These are phyloP conservation scores for Beta vulgaris DNA, from an alignment of 148 eudicot species.

Conservation along the genomic window DNA sequence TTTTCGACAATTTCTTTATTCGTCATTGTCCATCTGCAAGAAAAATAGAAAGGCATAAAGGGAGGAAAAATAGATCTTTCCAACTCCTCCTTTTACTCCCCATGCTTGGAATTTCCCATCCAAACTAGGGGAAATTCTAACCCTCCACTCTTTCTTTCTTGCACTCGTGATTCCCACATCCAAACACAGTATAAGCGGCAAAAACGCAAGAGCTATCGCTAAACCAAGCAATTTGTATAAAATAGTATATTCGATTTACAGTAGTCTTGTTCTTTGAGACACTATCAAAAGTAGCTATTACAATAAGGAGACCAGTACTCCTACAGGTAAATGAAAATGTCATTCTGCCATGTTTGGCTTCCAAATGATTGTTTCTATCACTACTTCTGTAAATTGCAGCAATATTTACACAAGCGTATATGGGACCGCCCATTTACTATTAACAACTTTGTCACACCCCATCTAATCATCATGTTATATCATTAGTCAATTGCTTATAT, in stretches of 20 bases:
- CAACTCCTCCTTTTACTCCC: too few species aligned
- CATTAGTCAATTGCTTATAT: slow-evolving; percentile 34
- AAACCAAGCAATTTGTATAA: too few species aligned
- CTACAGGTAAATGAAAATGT: slow-evolving; percentile 8
- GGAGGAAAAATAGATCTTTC: too few species aligned
- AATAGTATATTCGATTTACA: too few species aligned
- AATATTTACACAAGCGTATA: slow-evolving; percentile 29
- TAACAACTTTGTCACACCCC: not conserved
- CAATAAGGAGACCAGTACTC: not conserved
- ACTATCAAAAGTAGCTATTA: not conserved
- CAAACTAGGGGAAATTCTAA: too few species aligned
- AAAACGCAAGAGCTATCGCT: too few species aligned
- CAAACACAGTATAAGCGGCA: too few species aligned
- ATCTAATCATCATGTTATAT: slow-evolving; percentile 19
- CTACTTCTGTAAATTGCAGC: slow-evolving; percentile 20
- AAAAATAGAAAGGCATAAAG: too few species aligned
- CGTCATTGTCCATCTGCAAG: not conserved
- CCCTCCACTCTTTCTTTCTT: too few species aligned
- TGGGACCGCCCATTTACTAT: slow-evolving; percentile 11
- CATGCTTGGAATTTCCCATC: too few species aligned
- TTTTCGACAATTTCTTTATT: not conserved
- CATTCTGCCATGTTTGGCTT: slow-evolving; percentile 13
- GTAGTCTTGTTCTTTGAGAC: too few species aligned
- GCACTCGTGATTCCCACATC: too few species aligned
- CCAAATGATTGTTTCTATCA: slow-evolving; percentile 4